These are phyloP conservation scores for Cardamine occulta DNA, from an alignment of 345 rosid genomes.

Conservation along the genomic window DNA sequence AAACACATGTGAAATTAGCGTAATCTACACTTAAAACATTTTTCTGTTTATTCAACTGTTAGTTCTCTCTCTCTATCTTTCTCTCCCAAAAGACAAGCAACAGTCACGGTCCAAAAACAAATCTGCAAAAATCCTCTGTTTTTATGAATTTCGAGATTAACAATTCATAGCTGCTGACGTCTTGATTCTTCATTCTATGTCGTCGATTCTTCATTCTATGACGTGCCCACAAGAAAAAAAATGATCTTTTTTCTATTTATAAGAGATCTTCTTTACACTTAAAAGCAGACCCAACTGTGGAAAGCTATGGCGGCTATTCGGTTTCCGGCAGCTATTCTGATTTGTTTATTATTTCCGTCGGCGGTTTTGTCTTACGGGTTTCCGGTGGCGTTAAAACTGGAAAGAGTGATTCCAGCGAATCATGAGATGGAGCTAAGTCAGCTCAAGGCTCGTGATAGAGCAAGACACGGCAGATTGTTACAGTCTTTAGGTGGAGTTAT, in stretches of 20 bases:
- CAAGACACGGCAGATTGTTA: constrained; percentile 82
- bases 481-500: constrained; percentile 65
- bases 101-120: not conserved
- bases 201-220: constrained; percentile 3
- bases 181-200: constrained; percentile 2
- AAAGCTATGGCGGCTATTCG: constrained; percentile 33
- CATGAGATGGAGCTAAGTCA: constrained; percentile 57
- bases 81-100: not conserved
- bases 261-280: constrained; percentile 31
- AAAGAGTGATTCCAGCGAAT: constrained; percentile 60
- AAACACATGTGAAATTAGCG: constrained; percentile 34
- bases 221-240: constrained; percentile 1
- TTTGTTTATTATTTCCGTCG: constrained; percentile 23
- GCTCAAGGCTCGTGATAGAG: constrained; percentile 66
- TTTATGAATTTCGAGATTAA: constrained; percentile 4
- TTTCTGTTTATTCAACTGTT: constrained; percentile 32
- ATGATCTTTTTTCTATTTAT: constrained; percentile 7
- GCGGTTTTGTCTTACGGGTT: constrained; percentile 49
- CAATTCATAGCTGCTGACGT: constrained; percentile 1
- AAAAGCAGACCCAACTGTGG: not conserved
- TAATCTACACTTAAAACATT: constrained; percentile 32
- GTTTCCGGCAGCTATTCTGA: constrained; percentile 10
- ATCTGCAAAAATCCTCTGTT: constrained; percentile 15
- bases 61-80: constrained; percentile 5
- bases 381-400: constrained; percentile 61